A percentile compares a stretch with the other conserved stretches of the same genome.
phyloP scores from a whole-genome alignment of 768 basidiomycete species.

The Chalciporus sphaerocephalus region DNA sequence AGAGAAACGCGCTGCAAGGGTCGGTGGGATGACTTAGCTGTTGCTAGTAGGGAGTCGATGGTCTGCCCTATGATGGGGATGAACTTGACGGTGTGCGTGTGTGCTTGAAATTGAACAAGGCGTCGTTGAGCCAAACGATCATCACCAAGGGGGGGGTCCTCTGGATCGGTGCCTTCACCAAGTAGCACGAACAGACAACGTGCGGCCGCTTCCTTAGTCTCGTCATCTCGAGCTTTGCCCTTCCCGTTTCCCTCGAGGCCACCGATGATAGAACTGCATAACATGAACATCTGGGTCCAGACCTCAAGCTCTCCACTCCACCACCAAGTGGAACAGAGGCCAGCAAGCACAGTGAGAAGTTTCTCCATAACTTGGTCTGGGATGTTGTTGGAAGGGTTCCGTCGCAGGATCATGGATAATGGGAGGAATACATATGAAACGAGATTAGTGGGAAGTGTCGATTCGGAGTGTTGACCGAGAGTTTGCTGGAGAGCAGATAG shows the following conservation, averaged over 20 bases:
- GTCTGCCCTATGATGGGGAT: constrained; percentile 82
- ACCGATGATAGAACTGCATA: constrained; percentile 62
- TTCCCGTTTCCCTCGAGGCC: constrained; percentile 67
- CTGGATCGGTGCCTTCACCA: constrained; percentile 43
- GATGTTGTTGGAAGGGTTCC: constrained; percentile 63
- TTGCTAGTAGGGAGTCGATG: constrained; percentile 63
- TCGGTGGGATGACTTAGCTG: constrained; percentile 51
- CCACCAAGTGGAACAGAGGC: constrained; percentile 77
- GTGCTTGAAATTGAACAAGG: constrained; percentile 39
- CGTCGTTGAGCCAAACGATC: constrained; percentile 15
- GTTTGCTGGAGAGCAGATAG: constrained; percentile 50
- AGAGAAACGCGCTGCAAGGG: constrained; percentile 65
- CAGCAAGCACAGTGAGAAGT: constrained; percentile 52
- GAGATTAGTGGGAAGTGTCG: constrained; percentile 50
- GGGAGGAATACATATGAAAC: constrained; percentile 88
- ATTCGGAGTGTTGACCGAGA: constrained; percentile 42
- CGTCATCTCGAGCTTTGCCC: constrained; percentile 67
- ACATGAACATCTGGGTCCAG: constrained; percentile 86
- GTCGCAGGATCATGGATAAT: constrained; percentile 75
- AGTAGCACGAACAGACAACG: constrained; percentile 63
- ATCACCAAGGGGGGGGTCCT: constrained; percentile 33
- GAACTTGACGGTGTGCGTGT: constrained; percentile 46
- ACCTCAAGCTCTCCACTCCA: constrained; percentile 66
- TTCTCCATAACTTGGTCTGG: constrained; percentile 80
- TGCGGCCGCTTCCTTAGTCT: constrained; percentile 74